Evolutionary conservation across 768 basidiomycete genomes (phyloP).

Genomic region (Lactifluus pinguis): DNA sequence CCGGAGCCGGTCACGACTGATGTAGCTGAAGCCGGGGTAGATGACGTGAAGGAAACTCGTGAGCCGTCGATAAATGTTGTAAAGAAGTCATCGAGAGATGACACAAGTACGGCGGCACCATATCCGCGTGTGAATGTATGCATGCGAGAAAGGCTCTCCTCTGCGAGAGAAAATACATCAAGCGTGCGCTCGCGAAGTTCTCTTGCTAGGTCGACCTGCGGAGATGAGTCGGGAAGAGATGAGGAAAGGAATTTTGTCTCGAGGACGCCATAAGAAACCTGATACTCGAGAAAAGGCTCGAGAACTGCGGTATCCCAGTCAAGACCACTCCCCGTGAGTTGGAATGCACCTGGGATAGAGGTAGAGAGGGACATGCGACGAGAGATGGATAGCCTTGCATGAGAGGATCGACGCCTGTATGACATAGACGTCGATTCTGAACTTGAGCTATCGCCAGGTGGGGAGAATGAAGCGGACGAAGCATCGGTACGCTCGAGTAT

Average conservation of each 20-base stretch:
- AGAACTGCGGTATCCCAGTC: conserved; percentile 92
- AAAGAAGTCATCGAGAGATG: conserved; percentile 65
- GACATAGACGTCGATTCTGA: neutral
- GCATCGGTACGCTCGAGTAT: conserved; percentile 57
- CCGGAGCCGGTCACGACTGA: conserved; percentile 25
- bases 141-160: conserved; percentile 72
- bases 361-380: conserved; percentile 23
- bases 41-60: conserved; percentile 22
- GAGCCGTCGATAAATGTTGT: conserved; percentile 60
- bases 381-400: conserved; percentile 22
- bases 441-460: conserved; percentile 20
- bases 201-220: conserved; percentile 45
- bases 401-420: conserved; percentile 11
- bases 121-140: conserved; percentile 84
- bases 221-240: conserved; percentile 36
- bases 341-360: conserved; percentile 3
- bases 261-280: conserved; percentile 71
- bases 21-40: conserved; percentile 22
- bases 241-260: conserved; percentile 66
- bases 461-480: conserved; percentile 2
- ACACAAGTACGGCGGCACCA: conserved; percentile 63
- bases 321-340: conserved; percentile 13
- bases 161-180: conserved; percentile 67
- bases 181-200: conserved; percentile 65
- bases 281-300: conserved; percentile 89